phyloP scores from a whole-genome alignment of 2,329 filamentous ascomycete genomes.

The Penicillium sp. region DNA sequence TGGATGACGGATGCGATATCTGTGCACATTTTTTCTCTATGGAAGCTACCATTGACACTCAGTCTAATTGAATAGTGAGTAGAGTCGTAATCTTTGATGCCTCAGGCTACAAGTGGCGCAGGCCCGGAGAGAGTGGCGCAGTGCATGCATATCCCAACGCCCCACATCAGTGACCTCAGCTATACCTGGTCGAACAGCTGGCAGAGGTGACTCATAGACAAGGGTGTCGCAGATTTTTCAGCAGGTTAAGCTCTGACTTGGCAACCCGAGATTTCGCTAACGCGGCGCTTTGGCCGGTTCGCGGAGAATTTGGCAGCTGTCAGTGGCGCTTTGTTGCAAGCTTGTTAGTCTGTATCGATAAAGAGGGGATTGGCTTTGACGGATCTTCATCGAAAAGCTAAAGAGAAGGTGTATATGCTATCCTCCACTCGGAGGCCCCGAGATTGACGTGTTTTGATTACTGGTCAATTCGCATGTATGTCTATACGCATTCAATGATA shows the following conservation, averaged over 20 bases:
- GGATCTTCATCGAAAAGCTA: not conserved
- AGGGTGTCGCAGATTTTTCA: conserved; percentile 1
- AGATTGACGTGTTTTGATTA: not conserved
- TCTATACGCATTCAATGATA: not conserved
- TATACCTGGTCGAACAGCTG: conserved; percentile 18
- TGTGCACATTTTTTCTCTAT: too few species aligned
- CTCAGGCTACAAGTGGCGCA: conserved; percentile 7
- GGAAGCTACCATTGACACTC: too few species aligned
- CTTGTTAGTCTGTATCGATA: not conserved
- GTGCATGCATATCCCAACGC: conserved; percentile 11
- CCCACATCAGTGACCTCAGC: conserved; percentile 12
- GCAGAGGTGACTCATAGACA: conserved; percentile 15
- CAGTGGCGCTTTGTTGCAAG: not conserved
- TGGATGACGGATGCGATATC: too few species aligned
- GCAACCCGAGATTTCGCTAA: not conserved
- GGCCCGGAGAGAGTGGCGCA: conserved; percentile 16
- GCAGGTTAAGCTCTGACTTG: not conserved
- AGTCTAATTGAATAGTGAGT: too few species aligned
- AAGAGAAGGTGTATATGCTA: not conserved
- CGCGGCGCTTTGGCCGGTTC: conserved; percentile 1
- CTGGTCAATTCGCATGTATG: not conserved
- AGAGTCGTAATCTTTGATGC: not conserved
- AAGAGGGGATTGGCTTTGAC: not conserved
- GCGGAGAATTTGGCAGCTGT: conserved; percentile 10
- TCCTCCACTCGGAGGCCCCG: not conserved